A percentile compares a stretch with the other conserved stretches of the same genome.
phyloP scores from a whole-genome alignment of 106 monocot species.

The Cymbidium sinense region DNA sequence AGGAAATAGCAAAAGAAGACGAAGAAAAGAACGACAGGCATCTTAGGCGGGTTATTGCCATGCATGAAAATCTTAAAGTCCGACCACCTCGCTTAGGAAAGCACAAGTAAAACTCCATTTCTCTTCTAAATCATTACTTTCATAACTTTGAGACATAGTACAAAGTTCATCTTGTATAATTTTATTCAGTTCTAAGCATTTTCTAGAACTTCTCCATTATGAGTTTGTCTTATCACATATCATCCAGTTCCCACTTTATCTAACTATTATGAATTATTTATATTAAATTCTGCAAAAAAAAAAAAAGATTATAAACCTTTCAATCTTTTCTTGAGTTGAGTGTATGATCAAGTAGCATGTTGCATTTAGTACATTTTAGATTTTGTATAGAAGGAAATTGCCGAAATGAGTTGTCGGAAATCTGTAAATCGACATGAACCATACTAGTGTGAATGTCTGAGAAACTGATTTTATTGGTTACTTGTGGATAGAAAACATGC shows the following conservation, averaged over 20 bases:
- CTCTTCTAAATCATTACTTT: not conserved
- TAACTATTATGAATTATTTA: too few species aligned
- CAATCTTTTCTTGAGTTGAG: too few species aligned
- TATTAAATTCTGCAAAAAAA: not conserved
- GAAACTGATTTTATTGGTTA: too few species aligned
- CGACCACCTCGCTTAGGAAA: conserved; percentile 91
- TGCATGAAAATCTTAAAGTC: conserved; percentile 64
- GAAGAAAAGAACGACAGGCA: conserved; percentile 67
- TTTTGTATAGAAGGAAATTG: too few species aligned
- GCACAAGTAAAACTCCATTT: conserved; percentile 54
- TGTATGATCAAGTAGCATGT: too few species aligned
- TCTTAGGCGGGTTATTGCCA: conserved; percentile 55
- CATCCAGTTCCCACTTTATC: too few species aligned
- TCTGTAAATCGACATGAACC: too few species aligned
- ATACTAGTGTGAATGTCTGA: too few species aligned
- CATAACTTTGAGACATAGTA: not conserved
- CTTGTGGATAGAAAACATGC: too few species aligned
- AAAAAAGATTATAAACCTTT: not conserved
- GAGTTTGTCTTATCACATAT: too few species aligned
- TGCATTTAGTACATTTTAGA: too few species aligned
- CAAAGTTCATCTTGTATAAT: not conserved
- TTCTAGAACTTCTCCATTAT: not conserved
- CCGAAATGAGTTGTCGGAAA: too few species aligned
- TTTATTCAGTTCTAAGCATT: not conserved
- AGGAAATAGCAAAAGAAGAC: conserved; percentile 89